phyloP scores from a whole-genome alignment of 2,329 filamentous ascomycete genomes.

The Grosmannia clavigera region DNA sequence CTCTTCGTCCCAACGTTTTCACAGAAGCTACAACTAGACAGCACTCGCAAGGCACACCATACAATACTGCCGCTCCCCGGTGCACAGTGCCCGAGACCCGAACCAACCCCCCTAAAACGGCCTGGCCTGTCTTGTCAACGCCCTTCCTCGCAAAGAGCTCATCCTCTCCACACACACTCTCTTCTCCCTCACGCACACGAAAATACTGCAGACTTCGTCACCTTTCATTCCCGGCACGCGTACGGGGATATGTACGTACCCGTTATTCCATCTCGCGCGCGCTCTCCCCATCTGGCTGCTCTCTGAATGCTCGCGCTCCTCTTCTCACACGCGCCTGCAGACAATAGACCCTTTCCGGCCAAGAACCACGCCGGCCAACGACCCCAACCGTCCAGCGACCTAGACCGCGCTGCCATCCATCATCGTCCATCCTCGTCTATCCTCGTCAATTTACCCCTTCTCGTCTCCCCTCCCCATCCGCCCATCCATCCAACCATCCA shows the following conservation, averaged over 20 bases:
- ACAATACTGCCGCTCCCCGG: neutral
- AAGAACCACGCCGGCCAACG: neutral
- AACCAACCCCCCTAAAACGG: neutral
- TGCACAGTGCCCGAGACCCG: neutral
- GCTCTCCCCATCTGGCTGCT: neutral
- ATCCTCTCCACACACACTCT: neutral
- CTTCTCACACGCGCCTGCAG: neutral
- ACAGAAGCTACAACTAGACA: neutral
- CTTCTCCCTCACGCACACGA: neutral
- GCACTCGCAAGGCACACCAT: neutral
- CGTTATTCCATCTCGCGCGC: neutral
- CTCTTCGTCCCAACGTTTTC: neutral
- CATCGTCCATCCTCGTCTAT: neutral
- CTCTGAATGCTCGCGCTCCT: neutral
- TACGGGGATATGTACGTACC: neutral
- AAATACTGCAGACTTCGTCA: neutral
- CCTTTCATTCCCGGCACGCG: neutral
- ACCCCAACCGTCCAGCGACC: neutral
- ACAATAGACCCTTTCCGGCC: neutral
- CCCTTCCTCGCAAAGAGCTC: neutral
- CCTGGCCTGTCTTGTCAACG: neutral
- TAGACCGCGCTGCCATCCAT: neutral
- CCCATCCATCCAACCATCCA: neutral
- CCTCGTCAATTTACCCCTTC: neutral
- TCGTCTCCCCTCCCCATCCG: neutral